Conservation (phyloP, 202 grass and related monocot species). For the Bolboschoenoplectus hybrid region DNA sequence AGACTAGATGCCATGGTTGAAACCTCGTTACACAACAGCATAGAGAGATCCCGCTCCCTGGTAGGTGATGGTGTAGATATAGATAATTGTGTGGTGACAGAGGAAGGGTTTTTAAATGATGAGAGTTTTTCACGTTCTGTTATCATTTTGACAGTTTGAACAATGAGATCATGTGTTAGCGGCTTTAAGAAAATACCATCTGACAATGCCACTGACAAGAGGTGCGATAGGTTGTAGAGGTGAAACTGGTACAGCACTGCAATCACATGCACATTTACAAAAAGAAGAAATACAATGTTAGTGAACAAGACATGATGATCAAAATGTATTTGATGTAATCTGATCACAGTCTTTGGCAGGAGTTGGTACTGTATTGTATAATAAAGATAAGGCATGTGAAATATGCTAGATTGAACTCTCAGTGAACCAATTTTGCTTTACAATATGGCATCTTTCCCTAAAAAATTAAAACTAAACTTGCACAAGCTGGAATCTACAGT, state of each 20-base stretch:
- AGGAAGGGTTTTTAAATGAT: not conserved
- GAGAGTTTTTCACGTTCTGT: slow-evolving; percentile 11
- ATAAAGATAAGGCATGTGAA: not conserved
- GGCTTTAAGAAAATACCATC: slow-evolving; percentile 14
- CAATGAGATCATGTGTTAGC: slow-evolving; percentile 3
- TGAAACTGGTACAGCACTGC: slow-evolving; percentile 28
- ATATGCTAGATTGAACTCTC: not conserved
- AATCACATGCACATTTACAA: not conserved
- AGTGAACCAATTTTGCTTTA: not conserved
- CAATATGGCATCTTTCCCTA: not conserved
- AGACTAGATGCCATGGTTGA: slow-evolving; percentile 17
- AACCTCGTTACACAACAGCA: slow-evolving; percentile 18
- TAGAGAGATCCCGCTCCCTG: not conserved
- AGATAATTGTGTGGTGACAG: slow-evolving; percentile 5
- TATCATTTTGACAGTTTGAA: slow-evolving; percentile 29
- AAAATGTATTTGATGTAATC: not conserved
- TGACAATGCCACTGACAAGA: slow-evolving; percentile 25
- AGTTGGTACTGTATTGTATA: not conserved
- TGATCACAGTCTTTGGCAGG: not conserved
- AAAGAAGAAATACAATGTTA: not conserved
- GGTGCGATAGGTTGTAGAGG: slow-evolving; percentile 29
- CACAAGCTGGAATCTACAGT: not conserved
- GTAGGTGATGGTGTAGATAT: not conserved
- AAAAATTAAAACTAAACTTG: not conserved
- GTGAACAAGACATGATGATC: not conserved